Evolutionary conservation across 306 rosid genomes (phyloP), one percentile per base, ranked within the genome.

Genomic region (Quercus bicolor): DNA sequence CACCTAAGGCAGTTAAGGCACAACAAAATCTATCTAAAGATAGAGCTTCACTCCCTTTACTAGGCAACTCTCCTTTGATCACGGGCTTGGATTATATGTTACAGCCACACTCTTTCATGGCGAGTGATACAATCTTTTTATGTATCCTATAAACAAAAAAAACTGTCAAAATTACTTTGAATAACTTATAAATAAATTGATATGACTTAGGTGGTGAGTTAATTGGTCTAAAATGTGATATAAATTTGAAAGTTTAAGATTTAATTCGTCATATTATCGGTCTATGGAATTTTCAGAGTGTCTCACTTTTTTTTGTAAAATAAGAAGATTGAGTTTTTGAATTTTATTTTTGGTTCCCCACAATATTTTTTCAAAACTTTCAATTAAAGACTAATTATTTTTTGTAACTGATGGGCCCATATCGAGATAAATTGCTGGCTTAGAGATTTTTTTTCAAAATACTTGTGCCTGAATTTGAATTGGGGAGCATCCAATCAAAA

Each of bases 11-110:
- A 82, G 82, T 79, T 83, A 73, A 31, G 75, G 75, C 45, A 59
- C 71, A 80, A 6, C 80, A 70, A 83, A 83, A 83, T 84, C 83
- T 80, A 79, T 28, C 37, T 72, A 64, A 62, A 83, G 82, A 79
- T 79, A 70, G 57, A 53, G 37, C 78, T 77, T 57, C 53, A 4
- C 45, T 19, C 71, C 51, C 80, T 80, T 84, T 74, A 62, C 19
- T 19, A 59, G 76, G 73, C 80, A 89, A 14, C 40, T 10, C 28
- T 77, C 78, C 89, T 72, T 77, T 72, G 28, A 87, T 89, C 74
- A 74, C 85, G 91, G 88, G 72, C 40, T 65, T 48, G n/a, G 4
- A 31, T 52, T n/a, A 20, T 13, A 48, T 14, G 19, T 28, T 34
- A 10, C 40, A 66, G 31, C 18, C 61, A 56, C 71, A 81, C 85